Evolutionary conservation across 768 basidiomycete species (phyloP).

Genomic region (Rhizopogon roseolus): DNA sequence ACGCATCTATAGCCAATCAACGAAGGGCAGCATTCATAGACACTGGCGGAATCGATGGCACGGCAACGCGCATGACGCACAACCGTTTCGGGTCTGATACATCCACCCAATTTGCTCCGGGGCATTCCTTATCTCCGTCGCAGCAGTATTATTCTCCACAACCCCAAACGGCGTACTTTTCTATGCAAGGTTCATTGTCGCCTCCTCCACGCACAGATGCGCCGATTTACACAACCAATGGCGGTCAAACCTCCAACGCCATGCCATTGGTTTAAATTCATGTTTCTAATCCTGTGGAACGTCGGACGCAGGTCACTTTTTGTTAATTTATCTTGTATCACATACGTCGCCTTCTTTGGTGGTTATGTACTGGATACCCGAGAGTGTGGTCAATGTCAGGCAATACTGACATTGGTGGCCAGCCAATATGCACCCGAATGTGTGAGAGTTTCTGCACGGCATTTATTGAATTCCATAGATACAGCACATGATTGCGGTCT

Average conservation of each 20-base stretch:
- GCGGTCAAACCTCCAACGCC: constrained; percentile 1
- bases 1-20: not conserved
- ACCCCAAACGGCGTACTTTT: not conserved
- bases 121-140: not conserved
- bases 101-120: constrained; percentile 1
- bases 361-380: no score
- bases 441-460: no score
- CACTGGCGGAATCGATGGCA: not conserved
- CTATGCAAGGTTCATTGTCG: constrained; percentile 2
- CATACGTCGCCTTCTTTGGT: no score
- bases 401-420: no score
- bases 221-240: constrained; percentile 4
- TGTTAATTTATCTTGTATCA: no score
- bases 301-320: not conserved
- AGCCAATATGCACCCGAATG: no score
- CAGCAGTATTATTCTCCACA: not conserved
- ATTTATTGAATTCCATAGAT: no score
- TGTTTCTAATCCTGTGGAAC: not conserved
- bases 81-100: constrained; percentile 8
- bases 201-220: constrained; percentile 9
- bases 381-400: no score
- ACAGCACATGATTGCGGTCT: no score
- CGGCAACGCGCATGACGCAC: constrained; percentile 2
- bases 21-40: not conserved
- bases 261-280: constrained; percentile 17